These are phyloP conservation scores for Rutstroemia sp. DNA, from an alignment of 2,329 filamentous ascomycete genomes.

Conservation along the genomic window DNA sequence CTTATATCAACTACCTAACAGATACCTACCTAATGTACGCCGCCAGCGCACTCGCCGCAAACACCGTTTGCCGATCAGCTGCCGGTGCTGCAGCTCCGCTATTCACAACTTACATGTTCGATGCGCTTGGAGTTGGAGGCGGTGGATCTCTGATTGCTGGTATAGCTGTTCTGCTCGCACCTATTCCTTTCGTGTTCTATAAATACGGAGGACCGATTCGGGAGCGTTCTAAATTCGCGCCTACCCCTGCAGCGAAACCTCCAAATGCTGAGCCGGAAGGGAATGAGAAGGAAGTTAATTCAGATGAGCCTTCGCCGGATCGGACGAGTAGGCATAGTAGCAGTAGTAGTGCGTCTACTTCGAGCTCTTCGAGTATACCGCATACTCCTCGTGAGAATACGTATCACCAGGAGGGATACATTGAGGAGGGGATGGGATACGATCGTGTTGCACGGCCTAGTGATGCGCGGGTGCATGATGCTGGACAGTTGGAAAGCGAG, in stretches of 20 bases:
- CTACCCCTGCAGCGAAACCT: constrained; percentile 11
- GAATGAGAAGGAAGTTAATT: neutral
- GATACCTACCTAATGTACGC: constrained; percentile 36
- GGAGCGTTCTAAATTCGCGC: constrained; percentile 26
- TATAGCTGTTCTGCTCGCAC: constrained; percentile 35
- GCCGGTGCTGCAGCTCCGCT: constrained; percentile 59
- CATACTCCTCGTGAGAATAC: constrained; percentile 2
- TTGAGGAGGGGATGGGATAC: constrained; percentile 5
- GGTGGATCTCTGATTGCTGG: constrained; percentile 41
- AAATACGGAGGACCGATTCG: constrained; percentile 25
- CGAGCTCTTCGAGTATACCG: constrained; percentile 35
- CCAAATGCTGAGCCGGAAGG: neutral
- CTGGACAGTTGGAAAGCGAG: constrained; percentile 2
- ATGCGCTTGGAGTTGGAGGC: constrained; percentile 43
- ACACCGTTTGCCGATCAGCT: constrained; percentile 51
- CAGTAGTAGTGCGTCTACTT: neutral
- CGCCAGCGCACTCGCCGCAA: constrained; percentile 50
- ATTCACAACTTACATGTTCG: constrained; percentile 43
- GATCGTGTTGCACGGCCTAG: neutral
- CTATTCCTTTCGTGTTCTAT: constrained; percentile 28
- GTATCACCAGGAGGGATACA: constrained; percentile 5
- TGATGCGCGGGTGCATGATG: constrained; percentile 1
- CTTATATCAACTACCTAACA: constrained; percentile 48
- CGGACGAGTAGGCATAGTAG: neutral
- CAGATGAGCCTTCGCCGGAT: neutral